These are phyloP conservation scores for Aspergillaceae sp. DNA, from an alignment of 2,329 filamentous ascomycete species.

Conservation along the genomic window DNA sequence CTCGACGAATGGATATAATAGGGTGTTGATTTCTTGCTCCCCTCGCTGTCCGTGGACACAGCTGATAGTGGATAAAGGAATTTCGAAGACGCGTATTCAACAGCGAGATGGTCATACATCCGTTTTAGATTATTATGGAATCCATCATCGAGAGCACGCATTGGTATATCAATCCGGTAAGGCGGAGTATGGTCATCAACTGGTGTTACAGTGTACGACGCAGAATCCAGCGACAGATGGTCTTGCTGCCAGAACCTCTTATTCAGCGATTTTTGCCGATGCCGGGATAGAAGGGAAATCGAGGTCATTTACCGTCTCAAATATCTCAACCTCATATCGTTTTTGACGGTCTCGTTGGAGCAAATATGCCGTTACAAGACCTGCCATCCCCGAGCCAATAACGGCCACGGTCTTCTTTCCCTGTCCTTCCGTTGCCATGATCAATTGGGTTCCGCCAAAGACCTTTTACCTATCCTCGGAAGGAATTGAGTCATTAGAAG, in stretches of 20 bases:
- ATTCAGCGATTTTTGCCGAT: background rate
- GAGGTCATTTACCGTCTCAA: conserved; percentile 34
- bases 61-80: conserved; percentile 49
- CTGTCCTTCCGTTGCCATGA: too few relatives aligned
- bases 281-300: background rate
- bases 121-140: conserved; percentile 49
- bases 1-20: conserved; percentile 51
- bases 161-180: conserved; percentile 41
- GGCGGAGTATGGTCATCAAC: conserved; percentile 5
- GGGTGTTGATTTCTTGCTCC: conserved; percentile 13
- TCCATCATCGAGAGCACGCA: conserved; percentile 44
- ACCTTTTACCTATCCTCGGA: too few relatives aligned
- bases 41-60: conserved; percentile 7
- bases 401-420: conserved; percentile 31
- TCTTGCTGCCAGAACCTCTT: background rate
- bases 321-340: conserved; percentile 37
- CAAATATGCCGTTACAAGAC: conserved; percentile 40
- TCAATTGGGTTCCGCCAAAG: too few relatives aligned
- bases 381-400: conserved; percentile 44
- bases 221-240: conserved; percentile 3
- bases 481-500: too few relatives aligned
- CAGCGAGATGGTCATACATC: conserved; percentile 49
- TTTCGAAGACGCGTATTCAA: conserved; percentile 42
- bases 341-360: conserved; percentile 32
- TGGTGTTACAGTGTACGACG: background rate